Percentiles rank a stretch among this genome's conserved stretches.
Conservation (phyloP, 768 basidiomycete species). For the Lentinus brumalis region DNA sequence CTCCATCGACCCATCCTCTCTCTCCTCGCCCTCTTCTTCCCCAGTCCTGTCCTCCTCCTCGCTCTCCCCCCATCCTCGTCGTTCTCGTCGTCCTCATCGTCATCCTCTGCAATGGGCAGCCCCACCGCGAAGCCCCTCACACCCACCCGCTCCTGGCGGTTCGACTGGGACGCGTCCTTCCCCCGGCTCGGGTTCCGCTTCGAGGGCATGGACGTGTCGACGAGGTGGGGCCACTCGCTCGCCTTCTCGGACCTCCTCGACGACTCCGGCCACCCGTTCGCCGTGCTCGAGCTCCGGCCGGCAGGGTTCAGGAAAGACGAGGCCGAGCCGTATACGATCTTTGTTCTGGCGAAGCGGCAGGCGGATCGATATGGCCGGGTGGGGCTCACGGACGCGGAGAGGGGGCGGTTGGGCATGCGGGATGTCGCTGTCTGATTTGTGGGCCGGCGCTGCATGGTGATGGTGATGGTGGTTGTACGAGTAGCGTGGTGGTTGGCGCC, state of each 20-base stretch:
- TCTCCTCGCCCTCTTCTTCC: not conserved
- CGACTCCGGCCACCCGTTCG: conserved; percentile 15
- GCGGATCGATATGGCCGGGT: conserved; percentile 8
- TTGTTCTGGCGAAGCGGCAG: conserved; percentile 15
- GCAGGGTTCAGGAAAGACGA: not conserved
- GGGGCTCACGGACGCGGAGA: conserved; percentile 14
- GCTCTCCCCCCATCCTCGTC: not conserved
- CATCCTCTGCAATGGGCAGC: not conserved
- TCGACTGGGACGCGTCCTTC: conserved; percentile 17
- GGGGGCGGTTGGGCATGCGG: conserved; percentile 11
- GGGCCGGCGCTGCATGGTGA: not conserved
- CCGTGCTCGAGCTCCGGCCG: conserved; percentile 16
- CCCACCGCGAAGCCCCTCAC: not conserved
- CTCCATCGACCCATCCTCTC: not conserved
- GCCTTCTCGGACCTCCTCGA: conserved; percentile 13
- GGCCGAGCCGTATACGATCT: conserved; percentile 1
- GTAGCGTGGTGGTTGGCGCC: no score
- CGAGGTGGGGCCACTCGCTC: conserved; percentile 13
- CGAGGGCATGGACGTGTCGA: conserved; percentile 19
- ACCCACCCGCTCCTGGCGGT: conserved; percentile 12
- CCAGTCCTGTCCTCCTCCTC: not conserved
- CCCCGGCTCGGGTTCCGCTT: conserved; percentile 19
- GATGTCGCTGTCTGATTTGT: not conserved
- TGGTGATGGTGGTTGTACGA: not conserved
- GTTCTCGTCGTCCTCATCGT: not conserved